Base-by-base conservation (phyloP, 2,329 filamentous ascomycete genomes). In the Clonostachys sp. region DNA sequence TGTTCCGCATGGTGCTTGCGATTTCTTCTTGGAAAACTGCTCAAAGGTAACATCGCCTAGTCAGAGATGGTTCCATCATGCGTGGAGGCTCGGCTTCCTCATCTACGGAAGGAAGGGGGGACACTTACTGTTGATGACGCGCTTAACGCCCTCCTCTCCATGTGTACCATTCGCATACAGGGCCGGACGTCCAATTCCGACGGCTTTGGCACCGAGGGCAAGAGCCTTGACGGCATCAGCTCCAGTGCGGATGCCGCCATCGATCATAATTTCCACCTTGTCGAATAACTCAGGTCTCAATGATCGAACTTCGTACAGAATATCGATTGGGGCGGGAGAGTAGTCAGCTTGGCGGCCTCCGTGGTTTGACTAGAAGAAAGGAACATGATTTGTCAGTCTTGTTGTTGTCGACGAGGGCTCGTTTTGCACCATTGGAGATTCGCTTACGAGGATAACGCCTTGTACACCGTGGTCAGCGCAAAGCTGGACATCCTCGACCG, bases 121-220 rank as follows among this genome's bases (percentile, higher is more conserved):
- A 12, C 17, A 44, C 30, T 33, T 44, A 44, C 42, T 64, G n/a
- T 53, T 13, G 42, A 62, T 51, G 10, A 56, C 65, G 57, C 62
- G 65, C 51, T 61, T 54, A 1, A 76, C 72, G 40, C 73, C 73
- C 12, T 66, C 64, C 42, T 62, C 58, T 9, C 73, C 73, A 50
- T 66, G 76, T 16, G 42, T 44, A 24, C 71, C 57, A 55, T 75
- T 76, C 42, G 68, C 61, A 53, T 63, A 75, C 71, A 75, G 73
- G 48, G 69, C 65, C 20, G 47, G 36, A 7, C 36, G 36, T n/a
- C 36, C 42, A n/a, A 44, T 12, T 12, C 43, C 43, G 5, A 45
- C 43, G 14, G 34, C 34, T 35, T 45, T 45, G 18, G 33, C 43
- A 36, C 43, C 43, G 17, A 45, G 43, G 10, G 43, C 30, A 13